Conservation (phyloP, 1,139 yeast species). For the Taphrina pruni region DNA sequence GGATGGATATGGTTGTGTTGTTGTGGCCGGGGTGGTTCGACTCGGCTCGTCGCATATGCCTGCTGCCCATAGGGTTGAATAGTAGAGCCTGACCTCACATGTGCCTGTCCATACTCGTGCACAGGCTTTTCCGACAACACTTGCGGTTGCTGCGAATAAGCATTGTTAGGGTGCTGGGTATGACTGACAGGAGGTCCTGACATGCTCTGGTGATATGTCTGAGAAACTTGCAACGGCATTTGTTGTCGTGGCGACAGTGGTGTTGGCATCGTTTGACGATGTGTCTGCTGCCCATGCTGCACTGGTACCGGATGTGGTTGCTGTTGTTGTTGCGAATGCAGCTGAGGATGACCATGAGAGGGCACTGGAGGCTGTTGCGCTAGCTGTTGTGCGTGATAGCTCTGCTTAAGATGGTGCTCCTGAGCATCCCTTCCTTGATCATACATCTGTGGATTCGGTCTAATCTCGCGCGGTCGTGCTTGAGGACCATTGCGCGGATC, state of each 20-base stretch:
- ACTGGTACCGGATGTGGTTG: neutral
- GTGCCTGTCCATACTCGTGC: neutral
- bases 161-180: neutral
- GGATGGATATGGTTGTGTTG: neutral
- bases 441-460: conserved; percentile 20
- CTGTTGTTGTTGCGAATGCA: neutral
- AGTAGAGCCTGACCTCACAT: conserved; percentile 13
- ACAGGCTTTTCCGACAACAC: neutral
- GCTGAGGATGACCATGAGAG: conserved; percentile 1
- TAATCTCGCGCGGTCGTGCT: conserved; percentile 21
- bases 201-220: neutral
- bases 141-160: neutral
- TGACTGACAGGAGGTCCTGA: neutral
- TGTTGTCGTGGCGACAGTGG: conserved; percentile 8
- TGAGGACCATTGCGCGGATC: conserved; percentile 17
- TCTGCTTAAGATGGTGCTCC: conserved; percentile 13
- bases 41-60: neutral
- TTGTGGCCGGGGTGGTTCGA: neutral
- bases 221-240: neutral
- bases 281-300: neutral
- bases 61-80: conserved; percentile 12
- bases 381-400: neutral
- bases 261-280: neutral
- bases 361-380: conserved; percentile 4
- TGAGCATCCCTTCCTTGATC: conserved; percentile 8